Percentiles rank a stretch among this genome's conserved stretches.
phyloP scores from a whole-genome alignment of 345 rosid species.

The Salix udensis region DNA sequence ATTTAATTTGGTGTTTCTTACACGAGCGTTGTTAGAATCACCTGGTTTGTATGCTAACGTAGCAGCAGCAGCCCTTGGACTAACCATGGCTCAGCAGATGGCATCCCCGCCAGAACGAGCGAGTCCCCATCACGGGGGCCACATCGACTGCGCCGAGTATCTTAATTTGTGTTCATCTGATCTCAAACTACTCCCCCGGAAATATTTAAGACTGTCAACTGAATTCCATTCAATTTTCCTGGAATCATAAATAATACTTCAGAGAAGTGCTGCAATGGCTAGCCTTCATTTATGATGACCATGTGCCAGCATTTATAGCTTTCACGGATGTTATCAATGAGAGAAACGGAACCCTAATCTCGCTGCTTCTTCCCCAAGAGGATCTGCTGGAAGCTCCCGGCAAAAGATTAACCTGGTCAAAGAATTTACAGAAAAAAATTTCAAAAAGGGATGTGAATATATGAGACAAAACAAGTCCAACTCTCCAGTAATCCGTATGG shows the following conservation, averaged over 20 bases:
- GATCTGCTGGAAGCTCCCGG: constrained; percentile 2
- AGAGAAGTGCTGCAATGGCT: constrained; percentile 4
- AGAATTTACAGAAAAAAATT: constrained; percentile 14
- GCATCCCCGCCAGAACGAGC: constrained; percentile 28
- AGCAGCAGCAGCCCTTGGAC: neutral
- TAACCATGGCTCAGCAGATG: constrained; percentile 9
- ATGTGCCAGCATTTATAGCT: constrained; percentile 34
- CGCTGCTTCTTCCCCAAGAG: constrained; percentile 13
- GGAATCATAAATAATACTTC: constrained; percentile 11
- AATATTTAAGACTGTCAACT: constrained; percentile 26
- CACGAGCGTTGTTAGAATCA: no score
- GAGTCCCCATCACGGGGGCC: constrained; percentile 37
- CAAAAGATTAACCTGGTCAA: constrained; percentile 7
- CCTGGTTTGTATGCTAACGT: neutral
- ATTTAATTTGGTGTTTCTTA: neutral
- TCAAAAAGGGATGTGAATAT: neutral
- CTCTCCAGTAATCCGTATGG: constrained; percentile 4
- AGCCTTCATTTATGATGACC: constrained; percentile 39
- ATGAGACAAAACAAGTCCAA: constrained; percentile 9
- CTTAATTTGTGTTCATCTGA: constrained; percentile 28
- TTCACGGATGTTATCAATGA: constrained; percentile 13
- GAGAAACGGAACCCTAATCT: constrained; percentile 3
- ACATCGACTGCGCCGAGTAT: constrained; percentile 23
- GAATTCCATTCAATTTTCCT: constrained; percentile 21
- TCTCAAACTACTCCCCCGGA: constrained; percentile 30